Base-by-base conservation (phyloP, 805 yeast species). In the Candida qinlingensis region DNA sequence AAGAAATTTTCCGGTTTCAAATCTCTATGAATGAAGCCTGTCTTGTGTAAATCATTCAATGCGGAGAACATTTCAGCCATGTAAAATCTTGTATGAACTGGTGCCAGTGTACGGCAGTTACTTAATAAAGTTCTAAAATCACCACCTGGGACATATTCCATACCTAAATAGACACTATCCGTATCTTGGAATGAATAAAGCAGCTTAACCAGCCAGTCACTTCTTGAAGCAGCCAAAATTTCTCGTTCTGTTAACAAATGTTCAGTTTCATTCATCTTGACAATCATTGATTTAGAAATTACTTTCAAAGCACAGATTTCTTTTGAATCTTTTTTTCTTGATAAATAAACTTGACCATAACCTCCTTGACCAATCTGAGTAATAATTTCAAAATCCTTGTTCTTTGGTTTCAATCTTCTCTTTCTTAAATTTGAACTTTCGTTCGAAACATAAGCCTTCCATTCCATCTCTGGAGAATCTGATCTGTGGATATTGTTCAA, bases 141-240 rank as follows among this genome's bases (percentile, higher is more conserved):
- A 46, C 99, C 99, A 50, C 99, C 99, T 7, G 99, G 97, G n/a
- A 94, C 99, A 67, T 87, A 94, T 66, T 94, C 99, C 99, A 94
- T 94, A 2, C 99, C 99, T 61, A 94, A 74, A 59, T 88, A 94
- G 31, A 94, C 87, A 61, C 86, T 87, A 53, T 87, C 91, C 0
- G 83, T 68, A 68, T 94, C 98, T 67, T 94, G 99, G 71, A 94
- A 94, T 2, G 98, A 97, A 65, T 94, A 94, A 50, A 89, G 75
- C 44, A 94, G 74, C 67, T 90, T 90, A 38, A 94, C 99, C 37
- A 94, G 74, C 99, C 99, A 94, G 51, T 90, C 96, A 44, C 92
- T 82, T 65, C 97, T 78, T 2, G 97, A 89, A 37, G 94, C 92
- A n/a, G 98, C 92, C 58, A 94, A 74, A 52, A 94, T 92, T 65